Conservation (phyloP, 2,329 filamentous ascomycete genomes). For the Neopestalotiopsis clavispora region DNA sequence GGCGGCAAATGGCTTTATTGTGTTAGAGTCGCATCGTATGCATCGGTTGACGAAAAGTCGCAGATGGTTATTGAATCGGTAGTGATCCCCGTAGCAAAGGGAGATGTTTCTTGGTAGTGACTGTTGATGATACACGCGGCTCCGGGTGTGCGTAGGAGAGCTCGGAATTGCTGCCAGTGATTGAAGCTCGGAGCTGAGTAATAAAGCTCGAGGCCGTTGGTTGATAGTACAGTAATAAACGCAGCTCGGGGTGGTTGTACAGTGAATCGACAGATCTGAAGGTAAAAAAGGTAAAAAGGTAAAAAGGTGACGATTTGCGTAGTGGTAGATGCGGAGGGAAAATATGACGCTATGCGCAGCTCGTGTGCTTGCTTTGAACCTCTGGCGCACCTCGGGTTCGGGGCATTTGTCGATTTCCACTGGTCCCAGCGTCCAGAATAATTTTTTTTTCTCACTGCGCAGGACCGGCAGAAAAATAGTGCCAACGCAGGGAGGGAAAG, state of each 20-base stretch:
- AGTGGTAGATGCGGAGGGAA: constrained; percentile 11
- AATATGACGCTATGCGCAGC: constrained; percentile 15
- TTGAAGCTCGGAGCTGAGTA: not conserved
- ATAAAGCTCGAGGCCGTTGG: not conserved
- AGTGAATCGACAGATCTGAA: not conserved
- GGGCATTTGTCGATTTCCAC: not conserved
- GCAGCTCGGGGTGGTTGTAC: not conserved
- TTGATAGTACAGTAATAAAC: not conserved
- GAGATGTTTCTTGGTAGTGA: not conserved
- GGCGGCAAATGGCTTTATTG: constrained; percentile 40
- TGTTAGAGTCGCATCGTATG: constrained; percentile 34
- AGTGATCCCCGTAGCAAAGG: constrained; percentile 4
- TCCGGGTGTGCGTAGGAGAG: not conserved
- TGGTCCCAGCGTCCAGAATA: constrained; percentile 4
- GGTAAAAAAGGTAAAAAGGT: not conserved
- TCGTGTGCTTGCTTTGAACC: constrained; percentile 12
- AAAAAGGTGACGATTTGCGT: not conserved
- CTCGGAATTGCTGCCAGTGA: not conserved
- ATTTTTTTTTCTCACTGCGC: not conserved
- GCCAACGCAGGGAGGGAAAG: not conserved
- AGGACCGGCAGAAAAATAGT: not conserved
- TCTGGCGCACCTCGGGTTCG: constrained; percentile 9
- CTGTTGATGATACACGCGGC: not conserved
- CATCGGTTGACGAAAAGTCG: not conserved
- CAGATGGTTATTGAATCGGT: not conserved